A percentile compares a stretch with the other conserved stretches of the same genome.
Conservation (phyloP, 164 flowering plant genomes). For the Berberis vulgaris region DNA sequence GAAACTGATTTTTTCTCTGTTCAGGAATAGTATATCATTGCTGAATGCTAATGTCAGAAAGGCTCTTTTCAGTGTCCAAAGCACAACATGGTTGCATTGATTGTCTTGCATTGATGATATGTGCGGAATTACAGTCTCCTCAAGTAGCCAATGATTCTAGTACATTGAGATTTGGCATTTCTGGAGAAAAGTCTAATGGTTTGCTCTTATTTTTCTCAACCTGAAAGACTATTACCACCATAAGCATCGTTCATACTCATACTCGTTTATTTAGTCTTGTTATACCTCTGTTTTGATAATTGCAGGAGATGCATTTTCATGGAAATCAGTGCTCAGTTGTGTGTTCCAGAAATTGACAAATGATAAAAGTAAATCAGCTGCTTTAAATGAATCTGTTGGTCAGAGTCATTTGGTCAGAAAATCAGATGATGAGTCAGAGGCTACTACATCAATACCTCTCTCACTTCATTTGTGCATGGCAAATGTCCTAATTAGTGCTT, state of each 20-base stretch:
- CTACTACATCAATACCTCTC: slow-evolving; percentile 18
- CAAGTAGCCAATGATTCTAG: slow-evolving; percentile 15
- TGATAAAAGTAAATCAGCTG: slow-evolving; percentile 9
- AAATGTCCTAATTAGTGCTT: slow-evolving; percentile 78
- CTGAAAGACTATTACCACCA: not conserved
- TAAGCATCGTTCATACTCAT: not conserved
- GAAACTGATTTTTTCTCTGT: slow-evolving; percentile 3
- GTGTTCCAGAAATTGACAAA: slow-evolving; percentile 35
- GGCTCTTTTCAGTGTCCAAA: slow-evolving; percentile 51
- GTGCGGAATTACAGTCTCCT: slow-evolving; percentile 56
- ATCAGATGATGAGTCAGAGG: not conserved
- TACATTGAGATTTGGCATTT: slow-evolving; percentile 5
- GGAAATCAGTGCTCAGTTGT: slow-evolving; percentile 25
- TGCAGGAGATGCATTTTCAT: slow-evolving; percentile 28
- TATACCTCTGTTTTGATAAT: slow-evolving; percentile 2
- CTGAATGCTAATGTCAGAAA: slow-evolving; percentile 3
- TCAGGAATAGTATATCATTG: not conserved
- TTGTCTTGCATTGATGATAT: slow-evolving; percentile 30
- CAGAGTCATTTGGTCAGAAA: not conserved
- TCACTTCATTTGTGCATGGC: slow-evolving; percentile 86
- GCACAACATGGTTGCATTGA: slow-evolving; percentile 87
- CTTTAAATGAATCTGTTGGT: not conserved
- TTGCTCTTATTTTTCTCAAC: slow-evolving; percentile 3
- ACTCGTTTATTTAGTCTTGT: not conserved
- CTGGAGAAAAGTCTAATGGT: slow-evolving; percentile 14